Evolutionary conservation across 2,329 filamentous ascomycete genomes (phyloP), one percentile per base, ranked within the genome.

Genomic region (Fusarium sp.): DNA sequence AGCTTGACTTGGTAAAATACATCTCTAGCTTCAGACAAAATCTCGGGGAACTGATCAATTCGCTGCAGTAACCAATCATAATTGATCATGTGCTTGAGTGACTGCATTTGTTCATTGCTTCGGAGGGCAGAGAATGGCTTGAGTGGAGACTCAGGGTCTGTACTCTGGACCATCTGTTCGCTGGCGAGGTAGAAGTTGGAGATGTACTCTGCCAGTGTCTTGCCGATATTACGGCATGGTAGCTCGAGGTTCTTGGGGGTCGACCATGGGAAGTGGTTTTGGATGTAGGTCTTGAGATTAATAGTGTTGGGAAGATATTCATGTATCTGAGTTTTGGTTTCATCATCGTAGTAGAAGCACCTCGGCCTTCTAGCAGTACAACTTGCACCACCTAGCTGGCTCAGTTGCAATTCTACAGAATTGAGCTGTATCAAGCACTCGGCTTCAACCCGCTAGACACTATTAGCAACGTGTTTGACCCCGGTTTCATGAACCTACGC

Each of bases 61-160:
- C 64, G 57, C 9, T 63, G 51, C 1, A 65, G 44, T 16, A 70
- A 12, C 67, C 60, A 69, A 40, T 61, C 46, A n/a, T 51, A 65
- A 17, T 70, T 60, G 10, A 61, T 60, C 10, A 7, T n/a, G 11
- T 61, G 33, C 5, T 65, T 60, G 2, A 70, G 29, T 5, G 24
- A 27, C 36, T 69, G 65, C 65, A 69, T 69, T 2, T 69, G 24
- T 2, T 42, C n/a, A 17, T 44, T 49, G 17, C 3, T 10, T 6
- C 12, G 7, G 3, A 70, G 49, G 1, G 40, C 44, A 4, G 9
- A 16, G 14, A 27, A 42, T 42, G 38, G 38, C 6, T 17, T 29
- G 3, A 20, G 20, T 6, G 8, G 2, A 10, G 20, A 6, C 3
- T 35, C 8, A 3, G 2, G 8, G 1, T 9, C 3, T 11, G 12